phyloP scores from a whole-genome alignment of 1,139 yeast genomes.

The Hemisphaericaspora subhashii region DNA sequence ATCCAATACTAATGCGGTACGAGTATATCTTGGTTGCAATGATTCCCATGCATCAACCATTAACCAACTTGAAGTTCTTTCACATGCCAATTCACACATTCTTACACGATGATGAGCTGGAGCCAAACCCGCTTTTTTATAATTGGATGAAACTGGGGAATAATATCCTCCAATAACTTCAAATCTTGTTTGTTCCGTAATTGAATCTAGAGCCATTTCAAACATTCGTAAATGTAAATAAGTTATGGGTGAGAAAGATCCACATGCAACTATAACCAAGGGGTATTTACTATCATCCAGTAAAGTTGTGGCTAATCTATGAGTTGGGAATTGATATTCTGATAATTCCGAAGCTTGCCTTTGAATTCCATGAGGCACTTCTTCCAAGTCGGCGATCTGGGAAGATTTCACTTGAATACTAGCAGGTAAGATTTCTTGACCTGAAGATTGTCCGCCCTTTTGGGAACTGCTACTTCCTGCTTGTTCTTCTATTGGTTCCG shows the following conservation, averaged over 20 bases:
- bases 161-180: constrained; percentile 97
- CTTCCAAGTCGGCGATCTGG: constrained; percentile 91
- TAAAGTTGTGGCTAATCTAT: constrained; percentile 71
- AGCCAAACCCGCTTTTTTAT: constrained; percentile 91
- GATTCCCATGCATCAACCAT: constrained; percentile 99
- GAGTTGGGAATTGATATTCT: constrained; percentile 80
- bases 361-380: constrained; percentile 90
- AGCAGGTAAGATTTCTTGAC: constrained; percentile 34
- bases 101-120: constrained; percentile 86
- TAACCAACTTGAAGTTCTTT: constrained; percentile 92
- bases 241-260: constrained; percentile 94
- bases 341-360: constrained; percentile 76
- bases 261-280: constrained; percentile 93
- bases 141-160: constrained; percentile 95
- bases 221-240: constrained; percentile 94
- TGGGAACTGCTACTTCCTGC: background rate
- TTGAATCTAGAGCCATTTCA: constrained; percentile 97
- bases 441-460: constrained; percentile 8
- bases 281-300: constrained; percentile 82
- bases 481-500: background rate
- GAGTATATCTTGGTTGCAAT: constrained; percentile 82
- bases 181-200: constrained; percentile 85
- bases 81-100: constrained; percentile 98
- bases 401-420: constrained; percentile 55
- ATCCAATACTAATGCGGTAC: constrained; percentile 94